Conservation (phyloP, 192 early-diverging fungal species). For the Allomyces javanicus region DNA sequence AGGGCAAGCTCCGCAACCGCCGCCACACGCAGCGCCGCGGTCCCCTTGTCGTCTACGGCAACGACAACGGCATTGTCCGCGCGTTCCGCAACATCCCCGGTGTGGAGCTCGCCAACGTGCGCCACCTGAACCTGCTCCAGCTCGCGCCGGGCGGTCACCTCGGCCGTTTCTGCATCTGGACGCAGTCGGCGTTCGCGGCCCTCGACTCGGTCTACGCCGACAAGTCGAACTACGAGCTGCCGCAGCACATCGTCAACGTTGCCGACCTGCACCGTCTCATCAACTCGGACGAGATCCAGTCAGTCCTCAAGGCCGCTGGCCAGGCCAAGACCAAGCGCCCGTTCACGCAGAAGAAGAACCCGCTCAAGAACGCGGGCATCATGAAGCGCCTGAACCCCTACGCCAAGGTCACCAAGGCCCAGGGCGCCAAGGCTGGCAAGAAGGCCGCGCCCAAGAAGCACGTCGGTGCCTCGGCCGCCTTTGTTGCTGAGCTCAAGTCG, state of each 20-base stretch:
- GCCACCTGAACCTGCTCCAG: conserved; percentile 88
- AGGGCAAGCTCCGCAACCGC: conserved; percentile 91
- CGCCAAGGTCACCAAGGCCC: conserved; percentile 48
- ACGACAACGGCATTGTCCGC: conserved; percentile 81
- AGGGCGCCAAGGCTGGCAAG: conserved; percentile 33
- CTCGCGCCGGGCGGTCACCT: conserved; percentile 96
- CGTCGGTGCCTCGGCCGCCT: conserved; percentile 9
- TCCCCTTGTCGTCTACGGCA: conserved; percentile 84
- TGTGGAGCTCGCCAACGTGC: conserved; percentile 82
- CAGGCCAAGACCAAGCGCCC: conserved; percentile 66
- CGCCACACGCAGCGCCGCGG: conserved; percentile 89
- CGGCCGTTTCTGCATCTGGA: conserved; percentile 99
- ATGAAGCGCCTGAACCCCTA: conserved; percentile 94
- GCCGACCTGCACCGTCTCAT: conserved; percentile 88
- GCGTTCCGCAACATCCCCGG: conserved; percentile 98
- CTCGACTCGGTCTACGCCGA: conserved; percentile 76
- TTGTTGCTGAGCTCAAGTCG: conserved; percentile 10
- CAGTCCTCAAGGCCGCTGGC: conserved; percentile 71
- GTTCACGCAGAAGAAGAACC: conserved; percentile 97
- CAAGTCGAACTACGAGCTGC: conserved; percentile 86
- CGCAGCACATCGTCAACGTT: conserved; percentile 71
- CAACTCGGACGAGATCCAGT: conserved; percentile 92
- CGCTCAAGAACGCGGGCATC: conserved; percentile 73
- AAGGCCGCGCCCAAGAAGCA: conserved; percentile 20
- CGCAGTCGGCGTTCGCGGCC: conserved; percentile 71